Evolutionary conservation across 2,329 filamentous ascomycete species (phyloP), one percentile per base, ranked within the genome.

Genomic region (Alternaria dauci): DNA sequence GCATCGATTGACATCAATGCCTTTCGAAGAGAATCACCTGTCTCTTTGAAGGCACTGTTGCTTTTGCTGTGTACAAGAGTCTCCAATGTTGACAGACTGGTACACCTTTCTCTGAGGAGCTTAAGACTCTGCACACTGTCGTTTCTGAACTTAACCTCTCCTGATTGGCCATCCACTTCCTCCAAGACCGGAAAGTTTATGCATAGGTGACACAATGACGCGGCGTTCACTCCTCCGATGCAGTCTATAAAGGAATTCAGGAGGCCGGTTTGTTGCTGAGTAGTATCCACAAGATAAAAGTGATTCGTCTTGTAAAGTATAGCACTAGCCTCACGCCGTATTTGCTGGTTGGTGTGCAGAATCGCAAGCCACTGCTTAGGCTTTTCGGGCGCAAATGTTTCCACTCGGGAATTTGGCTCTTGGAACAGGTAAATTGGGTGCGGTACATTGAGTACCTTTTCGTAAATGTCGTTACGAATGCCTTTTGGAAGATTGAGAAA

Each of bases 211-310:
- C 56, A 62, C 44, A 67, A 26, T 7, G 54, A 64, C 42, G 62
- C 59, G 34, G 61, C 56, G 34, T 65, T 65, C 36, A 48, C 16
- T 51, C 50, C 36, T 4, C 64, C 54, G 50, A 65, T 61, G 28
- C 55, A 60, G 50, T 62, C 47, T 20, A 36, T 62, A 28, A 65
- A 64, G 3, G 61, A 67, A 43, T 52, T 50, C 20, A 64, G 52
- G 25, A 67, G 58, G 54, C 39, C 38, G 51, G 18, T 2, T 62
- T 67, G 56, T 44, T 50, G 56, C 42, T 46, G 44, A 11, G 61
- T 67, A n/a, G 56, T 62, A 50, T 64, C 61, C 32, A 58, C 26
- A 43, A 66, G 59, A 58, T 64, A 44, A 46, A 65, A 65, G 16
- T 65, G 53, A 26, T 65, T 67, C 38, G 53, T 62, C 39, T 47